These are phyloP conservation scores for Kwoniella dejecticola DNA, from an alignment of 768 basidiomycete species.

Conservation along the genomic window DNA sequence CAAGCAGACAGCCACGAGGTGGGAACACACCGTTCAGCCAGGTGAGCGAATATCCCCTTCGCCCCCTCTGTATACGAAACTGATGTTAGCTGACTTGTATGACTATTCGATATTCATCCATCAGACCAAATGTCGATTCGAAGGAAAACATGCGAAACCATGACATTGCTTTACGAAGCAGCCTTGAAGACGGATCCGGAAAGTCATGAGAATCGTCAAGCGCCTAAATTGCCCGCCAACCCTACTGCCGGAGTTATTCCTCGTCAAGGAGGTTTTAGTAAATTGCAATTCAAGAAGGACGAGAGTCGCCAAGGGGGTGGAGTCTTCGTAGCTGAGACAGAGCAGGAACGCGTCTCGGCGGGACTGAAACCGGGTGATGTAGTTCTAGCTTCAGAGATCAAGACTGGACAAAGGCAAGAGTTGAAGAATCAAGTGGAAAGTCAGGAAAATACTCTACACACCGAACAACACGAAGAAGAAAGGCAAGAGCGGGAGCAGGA, in stretches of 20 bases:
- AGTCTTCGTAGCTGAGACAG: constrained; percentile 69
- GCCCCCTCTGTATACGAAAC: no score
- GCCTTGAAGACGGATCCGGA: constrained; percentile 72
- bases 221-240: constrained; percentile 66
- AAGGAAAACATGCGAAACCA: constrained; percentile 87
- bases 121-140: constrained; percentile 85
- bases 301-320: constrained; percentile 80
- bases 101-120: background rate
- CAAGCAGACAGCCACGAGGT: constrained; percentile 78
- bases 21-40: constrained; percentile 82
- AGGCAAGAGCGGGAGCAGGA: background rate
- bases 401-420: background rate
- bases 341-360: constrained; percentile 21
- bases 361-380: constrained; percentile 21
- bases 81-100: no score
- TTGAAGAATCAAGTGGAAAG: background rate
- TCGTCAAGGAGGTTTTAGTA: constrained; percentile 36
- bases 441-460: background rate
- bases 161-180: constrained; percentile 85
- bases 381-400: constrained; percentile 22
- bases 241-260: constrained; percentile 69
- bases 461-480: background rate
- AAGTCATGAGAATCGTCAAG: constrained; percentile 57
- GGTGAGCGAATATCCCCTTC: constrained; percentile 57
- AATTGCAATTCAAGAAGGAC: constrained; percentile 75